Evolutionary conservation across 495 filamentous ascomycete genomes (phyloP).

Genomic region (Talaromyces stipitatus): DNA sequence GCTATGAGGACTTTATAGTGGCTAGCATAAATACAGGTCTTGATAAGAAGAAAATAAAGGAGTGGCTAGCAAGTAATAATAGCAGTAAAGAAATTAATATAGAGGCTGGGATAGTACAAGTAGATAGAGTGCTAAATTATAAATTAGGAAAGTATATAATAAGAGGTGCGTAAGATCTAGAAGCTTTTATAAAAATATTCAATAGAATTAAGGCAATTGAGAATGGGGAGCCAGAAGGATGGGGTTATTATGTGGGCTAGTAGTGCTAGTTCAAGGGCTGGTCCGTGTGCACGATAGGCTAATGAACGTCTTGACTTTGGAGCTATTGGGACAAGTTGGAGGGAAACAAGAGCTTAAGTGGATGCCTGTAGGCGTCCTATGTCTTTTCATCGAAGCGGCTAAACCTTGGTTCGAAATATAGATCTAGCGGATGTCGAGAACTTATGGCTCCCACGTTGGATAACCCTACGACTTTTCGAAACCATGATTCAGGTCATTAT

Average conservation of each 20-base stretch:
- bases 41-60: constrained; percentile 21
- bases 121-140: constrained; percentile 70
- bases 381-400: too few relatives aligned
- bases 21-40: constrained; percentile 49
- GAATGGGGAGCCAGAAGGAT: constrained; percentile 6
- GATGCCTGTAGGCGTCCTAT: too few relatives aligned
- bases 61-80: constrained; percentile 51
- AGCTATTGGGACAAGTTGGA: too few relatives aligned
- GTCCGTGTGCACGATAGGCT: too few relatives aligned
- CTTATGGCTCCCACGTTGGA: too few relatives aligned
- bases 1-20: constrained; percentile 50
- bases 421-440: too few relatives aligned
- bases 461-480: too few relatives aligned
- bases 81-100: constrained; percentile 64
- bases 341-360: too few relatives aligned
- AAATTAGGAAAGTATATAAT: constrained; percentile 55
- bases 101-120: constrained; percentile 53
- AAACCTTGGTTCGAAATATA: too few relatives aligned
- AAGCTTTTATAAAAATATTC: constrained; percentile 48
- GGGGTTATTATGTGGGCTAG: background rate
- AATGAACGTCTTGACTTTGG: too few relatives aligned
- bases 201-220: constrained; percentile 38
- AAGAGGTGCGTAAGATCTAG: constrained; percentile 55
- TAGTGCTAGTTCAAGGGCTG: too few relatives aligned
- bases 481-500: too few relatives aligned